Percentiles rank a stretch among this genome's conserved stretches.
These are phyloP conservation scores for Rhizophora mangle DNA, from an alignment of 345 rosid genomes.

Conservation along the genomic window DNA sequence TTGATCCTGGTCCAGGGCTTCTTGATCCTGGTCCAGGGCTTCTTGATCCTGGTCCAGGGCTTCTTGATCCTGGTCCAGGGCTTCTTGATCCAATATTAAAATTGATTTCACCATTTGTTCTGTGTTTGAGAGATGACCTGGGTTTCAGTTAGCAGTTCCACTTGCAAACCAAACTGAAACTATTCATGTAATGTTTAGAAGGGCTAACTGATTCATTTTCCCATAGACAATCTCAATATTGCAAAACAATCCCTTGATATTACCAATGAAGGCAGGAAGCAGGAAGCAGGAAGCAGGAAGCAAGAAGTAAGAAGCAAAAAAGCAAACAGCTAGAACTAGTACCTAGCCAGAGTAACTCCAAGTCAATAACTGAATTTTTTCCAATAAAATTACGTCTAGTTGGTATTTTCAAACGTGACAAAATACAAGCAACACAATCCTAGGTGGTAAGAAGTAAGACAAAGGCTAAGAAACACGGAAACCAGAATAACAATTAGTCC, in stretches of 20 bases:
- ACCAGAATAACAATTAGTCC: not conserved
- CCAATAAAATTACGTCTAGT: not conserved
- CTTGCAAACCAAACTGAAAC: constrained; percentile 7
- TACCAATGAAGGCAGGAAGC: not conserved
- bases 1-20: constrained; percentile 26
- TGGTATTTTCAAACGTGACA: not conserved
- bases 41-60: constrained; percentile 30
- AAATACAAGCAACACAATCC: not conserved
- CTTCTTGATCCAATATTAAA: constrained; percentile 37
- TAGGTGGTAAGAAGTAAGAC: not conserved
- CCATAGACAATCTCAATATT: not conserved
- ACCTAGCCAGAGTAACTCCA: not conserved
- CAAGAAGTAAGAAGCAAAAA: not conserved
- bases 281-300: no score
- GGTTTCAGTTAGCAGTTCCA: constrained; percentile 10
- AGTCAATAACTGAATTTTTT: not conserved
- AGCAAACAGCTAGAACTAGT: not conserved
- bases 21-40: constrained; percentile 26
- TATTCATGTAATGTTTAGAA: not conserved
- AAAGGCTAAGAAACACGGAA: not conserved
- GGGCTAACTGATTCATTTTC: not conserved
- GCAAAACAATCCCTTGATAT: not conserved
- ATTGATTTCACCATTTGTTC: constrained; percentile 49
- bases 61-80: constrained; percentile 21
- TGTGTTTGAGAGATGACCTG: constrained; percentile 35